Evolutionary conservation across 2,329 filamentous ascomycete species (phyloP), one percentile per base, ranked within the genome.

Genomic region (Aspergillus hortae): DNA sequence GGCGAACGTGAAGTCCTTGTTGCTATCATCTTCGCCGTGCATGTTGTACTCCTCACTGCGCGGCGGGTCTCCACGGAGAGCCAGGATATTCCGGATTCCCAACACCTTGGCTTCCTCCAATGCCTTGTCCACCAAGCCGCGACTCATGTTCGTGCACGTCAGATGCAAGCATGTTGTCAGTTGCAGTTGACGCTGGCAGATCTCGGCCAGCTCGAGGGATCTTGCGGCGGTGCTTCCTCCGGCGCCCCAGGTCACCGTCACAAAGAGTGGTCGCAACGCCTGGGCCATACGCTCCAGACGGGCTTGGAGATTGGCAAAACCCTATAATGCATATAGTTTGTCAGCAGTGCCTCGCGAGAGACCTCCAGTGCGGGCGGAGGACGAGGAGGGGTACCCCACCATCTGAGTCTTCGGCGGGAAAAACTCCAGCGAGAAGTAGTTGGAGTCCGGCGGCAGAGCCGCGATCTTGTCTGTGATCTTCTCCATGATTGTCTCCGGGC

Each of bases 121-220:
- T 0, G 92, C 89, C 68, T 92, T 86, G 65, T 99, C 94, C 54
- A 99, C 85, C 61, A 95, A 75, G 46, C 81, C 81, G 60, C 87
- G 84, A 68, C 88, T 94, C 92, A 97, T 97, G 71, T 99, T 97
- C 50, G 94, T 99, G 74, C 94, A 99, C 2, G 94, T 99, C 60
- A 99, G 78, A 70, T 99, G 94, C 59, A 99, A 79, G 71, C 94
- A 96, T 55, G 94, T 99, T 40, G 94, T 97, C 53, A 99, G 80
- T 53, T 89, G 89, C 50, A 97, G 76, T 73, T 96, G 90, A 56
- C 91, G 82, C 77, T 97, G 94, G 72, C 92, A 96, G 64, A 97
- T 84, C 75, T 97, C 92, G 43, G 94, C 94, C 57, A 99, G 82
- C 73, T 96, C 91, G 54, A 99, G 84, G 30, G 90, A 95, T 75